Evolutionary conservation across 164 flowering plant genomes (phyloP).

Genomic region (Sedum album): DNA sequence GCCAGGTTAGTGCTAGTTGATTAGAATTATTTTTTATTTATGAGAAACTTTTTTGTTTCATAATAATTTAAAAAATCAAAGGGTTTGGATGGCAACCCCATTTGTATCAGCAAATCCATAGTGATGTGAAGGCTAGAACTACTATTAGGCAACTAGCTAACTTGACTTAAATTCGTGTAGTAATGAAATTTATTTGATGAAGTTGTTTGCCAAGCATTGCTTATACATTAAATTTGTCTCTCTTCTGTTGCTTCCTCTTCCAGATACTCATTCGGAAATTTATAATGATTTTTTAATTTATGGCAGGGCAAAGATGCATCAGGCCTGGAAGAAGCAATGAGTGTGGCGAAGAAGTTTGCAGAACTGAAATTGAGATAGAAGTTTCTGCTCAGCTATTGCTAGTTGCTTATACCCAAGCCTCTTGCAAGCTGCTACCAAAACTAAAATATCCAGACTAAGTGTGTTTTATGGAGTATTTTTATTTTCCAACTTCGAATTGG

Average conservation of each 20-base stretch:
- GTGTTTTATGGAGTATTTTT: no score
- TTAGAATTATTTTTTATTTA: neutral
- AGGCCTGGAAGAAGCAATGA: constrained; percentile 44
- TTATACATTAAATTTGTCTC: neutral
- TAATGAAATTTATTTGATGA: neutral
- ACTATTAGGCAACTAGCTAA: no score
- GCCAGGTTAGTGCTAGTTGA: constrained; percentile 52
- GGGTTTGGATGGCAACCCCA: neutral
- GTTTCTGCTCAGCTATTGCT: no score
- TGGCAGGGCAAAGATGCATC: constrained; percentile 55
- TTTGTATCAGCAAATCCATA: no score
- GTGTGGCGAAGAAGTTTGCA: constrained; percentile 48
- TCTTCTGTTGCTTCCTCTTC: neutral
- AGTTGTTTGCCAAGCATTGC: neutral
- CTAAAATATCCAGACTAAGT: no score
- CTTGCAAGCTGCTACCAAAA: no score
- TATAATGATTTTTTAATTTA: neutral
- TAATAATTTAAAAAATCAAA: no score
- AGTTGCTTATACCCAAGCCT: no score
- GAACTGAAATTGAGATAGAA: constrained; percentile 37
- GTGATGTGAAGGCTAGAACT: no score
- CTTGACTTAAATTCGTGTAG: neutral
- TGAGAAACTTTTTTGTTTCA: neutral
- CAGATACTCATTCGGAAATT: neutral
- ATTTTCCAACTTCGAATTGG: no score